A percentile compares a stretch with the other conserved stretches of the same genome.
Evolutionary conservation across 768 basidiomycete species (phyloP).

Genomic region (Holtermannia corniformis): DNA sequence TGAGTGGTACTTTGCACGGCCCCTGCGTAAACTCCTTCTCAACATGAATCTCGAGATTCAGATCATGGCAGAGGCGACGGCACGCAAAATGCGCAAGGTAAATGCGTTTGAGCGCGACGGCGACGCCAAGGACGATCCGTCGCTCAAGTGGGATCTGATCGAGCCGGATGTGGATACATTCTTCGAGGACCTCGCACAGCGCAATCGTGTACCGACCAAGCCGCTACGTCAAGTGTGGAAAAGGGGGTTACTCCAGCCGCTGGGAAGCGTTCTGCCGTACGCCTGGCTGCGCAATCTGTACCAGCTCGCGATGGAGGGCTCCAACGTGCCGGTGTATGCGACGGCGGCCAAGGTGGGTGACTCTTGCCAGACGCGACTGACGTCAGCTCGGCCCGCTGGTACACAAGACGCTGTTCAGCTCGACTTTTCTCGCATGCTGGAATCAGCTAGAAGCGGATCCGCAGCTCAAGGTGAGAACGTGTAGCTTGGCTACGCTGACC

Average conservation of each 20-base stretch:
- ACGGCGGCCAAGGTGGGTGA: conserved; percentile 22
- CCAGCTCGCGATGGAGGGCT: conserved; percentile 26
- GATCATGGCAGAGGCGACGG: neutral
- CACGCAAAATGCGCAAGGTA: neutral
- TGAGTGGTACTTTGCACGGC: neutral
- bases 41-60: neutral
- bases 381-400: conserved; percentile 25
- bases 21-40: neutral
- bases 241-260: neutral
- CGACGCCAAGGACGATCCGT: neutral
- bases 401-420: conserved; percentile 31
- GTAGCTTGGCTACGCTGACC: neutral
- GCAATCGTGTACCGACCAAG: neutral
- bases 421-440: conserved; percentile 31
- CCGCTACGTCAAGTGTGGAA: neutral
- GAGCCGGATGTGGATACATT: neutral
- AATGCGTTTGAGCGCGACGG: neutral
- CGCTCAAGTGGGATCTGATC: neutral
- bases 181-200: neutral
- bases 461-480: conserved; percentile 17
- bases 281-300: conserved; percentile 30
- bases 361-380: conserved; percentile 1
- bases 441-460: conserved; percentile 16
- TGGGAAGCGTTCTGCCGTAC: neutral
- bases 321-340: conserved; percentile 20